phyloP scores from a whole-genome alignment of 352 stramenopile species.

The Pythium phragmitis region DNA sequence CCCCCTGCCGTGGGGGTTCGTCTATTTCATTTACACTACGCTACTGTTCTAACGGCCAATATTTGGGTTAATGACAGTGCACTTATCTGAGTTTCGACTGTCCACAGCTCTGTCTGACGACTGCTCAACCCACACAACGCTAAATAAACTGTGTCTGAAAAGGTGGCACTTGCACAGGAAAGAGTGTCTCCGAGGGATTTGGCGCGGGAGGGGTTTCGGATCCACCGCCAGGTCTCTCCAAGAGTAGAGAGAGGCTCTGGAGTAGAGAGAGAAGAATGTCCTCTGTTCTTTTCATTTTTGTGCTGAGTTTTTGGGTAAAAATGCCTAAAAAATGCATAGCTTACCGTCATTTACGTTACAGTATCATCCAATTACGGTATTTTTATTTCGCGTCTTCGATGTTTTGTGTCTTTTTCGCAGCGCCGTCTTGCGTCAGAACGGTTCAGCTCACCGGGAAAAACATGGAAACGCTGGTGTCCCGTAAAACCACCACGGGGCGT shows the following conservation, averaged over 20 bases:
- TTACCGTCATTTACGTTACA: background rate
- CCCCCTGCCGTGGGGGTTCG: background rate
- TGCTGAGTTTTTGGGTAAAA: no score
- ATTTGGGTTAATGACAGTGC: constrained; percentile 6
- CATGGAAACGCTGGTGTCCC: constrained; percentile 15
- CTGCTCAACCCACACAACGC: background rate
- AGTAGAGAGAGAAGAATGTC: no score
- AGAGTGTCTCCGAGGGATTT: no score
- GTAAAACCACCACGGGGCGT: constrained; percentile 3
- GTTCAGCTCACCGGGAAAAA: constrained; percentile 20
- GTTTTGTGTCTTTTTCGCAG: constrained; percentile 10
- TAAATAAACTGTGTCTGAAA: no score
- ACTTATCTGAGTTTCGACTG: constrained; percentile 11
- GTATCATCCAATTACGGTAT: background rate
- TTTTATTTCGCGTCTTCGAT: constrained; percentile 11
- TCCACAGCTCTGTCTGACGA: background rate
- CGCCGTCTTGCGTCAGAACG: background rate
- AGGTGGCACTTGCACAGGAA: no score
- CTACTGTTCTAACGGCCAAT: background rate
- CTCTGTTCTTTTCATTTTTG: background rate
- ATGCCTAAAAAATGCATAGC: background rate
- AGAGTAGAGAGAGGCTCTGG: no score
- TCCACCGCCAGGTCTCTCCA: no score
- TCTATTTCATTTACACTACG: background rate
- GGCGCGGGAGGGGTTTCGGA: no score